A percentile compares a stretch with the other conserved stretches of the same genome.
Evolutionary conservation across 2,329 filamentous ascomycete genomes (phyloP).

Genomic region (Colletotrichum sp.): DNA sequence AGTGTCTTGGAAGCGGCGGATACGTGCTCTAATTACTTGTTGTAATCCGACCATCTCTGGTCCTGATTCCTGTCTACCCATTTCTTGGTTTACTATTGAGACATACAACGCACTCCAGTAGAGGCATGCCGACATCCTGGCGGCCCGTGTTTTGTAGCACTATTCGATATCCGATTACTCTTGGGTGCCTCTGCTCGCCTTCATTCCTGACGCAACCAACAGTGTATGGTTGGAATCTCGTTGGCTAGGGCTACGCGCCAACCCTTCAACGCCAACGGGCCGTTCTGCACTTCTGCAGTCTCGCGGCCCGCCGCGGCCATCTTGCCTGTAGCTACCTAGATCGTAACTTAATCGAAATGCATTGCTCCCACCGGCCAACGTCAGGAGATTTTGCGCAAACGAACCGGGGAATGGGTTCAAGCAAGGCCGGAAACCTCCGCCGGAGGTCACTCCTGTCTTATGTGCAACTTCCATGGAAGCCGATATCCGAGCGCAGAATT

Average conservation of each 20-base stretch:
- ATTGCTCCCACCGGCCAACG: background rate
- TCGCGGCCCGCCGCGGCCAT: background rate
- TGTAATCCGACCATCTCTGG: background rate
- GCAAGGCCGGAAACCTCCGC: background rate
- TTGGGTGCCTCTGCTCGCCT: background rate
- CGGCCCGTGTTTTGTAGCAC: background rate
- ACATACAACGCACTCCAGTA: background rate
- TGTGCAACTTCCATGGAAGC: background rate
- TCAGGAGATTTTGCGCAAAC: background rate
- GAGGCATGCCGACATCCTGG: background rate
- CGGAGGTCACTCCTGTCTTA: background rate
- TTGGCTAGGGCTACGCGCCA: background rate
- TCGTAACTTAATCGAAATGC: background rate
- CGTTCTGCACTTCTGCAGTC: background rate
- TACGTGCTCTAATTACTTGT: conserved; percentile 61
- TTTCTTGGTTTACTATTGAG: background rate
- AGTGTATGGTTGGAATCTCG: background rate
- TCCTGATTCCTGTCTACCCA: background rate
- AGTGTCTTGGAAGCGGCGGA: conserved; percentile 67
- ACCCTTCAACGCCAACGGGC: background rate
- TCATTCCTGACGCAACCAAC: background rate
- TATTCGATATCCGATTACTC: background rate
- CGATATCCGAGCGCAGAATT: background rate
- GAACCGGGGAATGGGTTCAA: background rate
- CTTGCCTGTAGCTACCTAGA: background rate